These are phyloP conservation scores for Rhizopogon vulgaris DNA, from an alignment of 768 basidiomycete genomes.

Conservation along the genomic window DNA sequence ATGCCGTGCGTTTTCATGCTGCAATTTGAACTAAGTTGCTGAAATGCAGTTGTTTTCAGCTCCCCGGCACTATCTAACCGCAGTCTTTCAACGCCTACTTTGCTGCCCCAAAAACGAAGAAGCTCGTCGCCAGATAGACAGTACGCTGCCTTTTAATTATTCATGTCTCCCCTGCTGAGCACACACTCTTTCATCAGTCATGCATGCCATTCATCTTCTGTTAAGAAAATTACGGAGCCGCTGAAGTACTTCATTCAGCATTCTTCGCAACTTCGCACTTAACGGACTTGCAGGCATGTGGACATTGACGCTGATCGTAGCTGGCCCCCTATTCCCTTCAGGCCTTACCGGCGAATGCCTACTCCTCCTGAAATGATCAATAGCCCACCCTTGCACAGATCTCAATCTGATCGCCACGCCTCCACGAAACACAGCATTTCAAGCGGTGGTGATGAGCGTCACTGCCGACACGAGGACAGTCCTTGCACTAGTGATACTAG, in stretches of 20 bases:
- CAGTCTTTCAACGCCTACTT: conserved; percentile 23
- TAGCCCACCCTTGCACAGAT: conserved; percentile 1
- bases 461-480: conserved; percentile 19
- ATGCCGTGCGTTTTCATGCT: conserved; percentile 23
- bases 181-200: not conserved
- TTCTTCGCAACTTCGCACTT: conserved; percentile 7
- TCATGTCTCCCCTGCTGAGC: not conserved
- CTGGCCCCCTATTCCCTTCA: conserved; percentile 6
- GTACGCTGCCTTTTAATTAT: conserved; percentile 12
- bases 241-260: conserved; percentile 18
- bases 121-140: conserved; percentile 24
- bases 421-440: not conserved
- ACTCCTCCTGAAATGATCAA: conserved; percentile 3
- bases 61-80: conserved; percentile 23
- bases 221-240: conserved; percentile 16
- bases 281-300: conserved; percentile 13
- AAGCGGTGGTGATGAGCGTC: not conserved
- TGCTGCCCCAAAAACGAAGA: conserved; percentile 26
- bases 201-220: conserved; percentile 8
- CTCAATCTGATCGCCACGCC: conserved; percentile 6
- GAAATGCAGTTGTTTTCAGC: conserved; percentile 13
- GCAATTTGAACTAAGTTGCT: conserved; percentile 6
- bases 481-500: conserved; percentile 26
- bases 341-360: conserved; percentile 8
- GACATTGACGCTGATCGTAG: conserved; percentile 15